These are phyloP conservation scores for Sphaerosporella brunnea DNA, from an alignment of 495 filamentous ascomycete species.

Conservation along the genomic window DNA sequence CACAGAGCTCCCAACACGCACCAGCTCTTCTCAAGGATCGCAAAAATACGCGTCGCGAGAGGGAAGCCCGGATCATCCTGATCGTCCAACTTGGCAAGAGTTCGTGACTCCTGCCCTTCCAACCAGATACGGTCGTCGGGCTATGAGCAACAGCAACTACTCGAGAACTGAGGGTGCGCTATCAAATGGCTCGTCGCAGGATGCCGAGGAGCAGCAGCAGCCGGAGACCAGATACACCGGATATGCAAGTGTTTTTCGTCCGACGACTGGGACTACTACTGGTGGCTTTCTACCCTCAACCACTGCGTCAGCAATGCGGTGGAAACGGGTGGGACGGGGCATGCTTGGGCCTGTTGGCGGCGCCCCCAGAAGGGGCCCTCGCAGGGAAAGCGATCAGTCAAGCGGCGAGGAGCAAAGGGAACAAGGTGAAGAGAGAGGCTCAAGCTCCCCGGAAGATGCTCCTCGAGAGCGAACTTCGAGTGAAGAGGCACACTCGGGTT, in stretches of 20 bases:
- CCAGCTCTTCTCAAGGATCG: conserved; percentile 1
- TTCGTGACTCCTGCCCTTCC: conserved; percentile 20
- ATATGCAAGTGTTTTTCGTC: conserved; percentile 16
- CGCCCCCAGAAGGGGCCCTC: conserved; percentile 21
- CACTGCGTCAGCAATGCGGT: conserved; percentile 22
- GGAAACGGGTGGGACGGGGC: conserved; percentile 22
- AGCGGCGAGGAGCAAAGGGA: conserved; percentile 15
- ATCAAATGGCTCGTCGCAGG: conserved; percentile 15
- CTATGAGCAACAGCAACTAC: conserved; percentile 5
- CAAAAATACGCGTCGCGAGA: conserved; percentile 5
- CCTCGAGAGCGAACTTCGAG: no score
- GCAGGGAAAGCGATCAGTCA: conserved; percentile 19
- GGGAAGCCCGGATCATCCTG: conserved; percentile 20
- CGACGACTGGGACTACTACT: conserved; percentile 7
- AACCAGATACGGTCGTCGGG: conserved; percentile 15
- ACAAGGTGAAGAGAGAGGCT: not conserved
- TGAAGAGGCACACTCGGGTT: no score
- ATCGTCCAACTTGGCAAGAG: conserved; percentile 16
- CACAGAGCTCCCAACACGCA: not conserved
- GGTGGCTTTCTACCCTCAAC: conserved; percentile 15
- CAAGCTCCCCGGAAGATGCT: conserved; percentile 1
- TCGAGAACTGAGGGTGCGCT: not conserved
- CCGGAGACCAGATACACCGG: conserved; percentile 15
- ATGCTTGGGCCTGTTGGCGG: conserved; percentile 21
- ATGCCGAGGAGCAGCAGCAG: no score